Percentiles rank a stretch among this genome's conserved stretches.
These are phyloP conservation scores for Euphrasia arctica DNA, from an alignment of 305 asterid genomes.

Conservation along the genomic window DNA sequence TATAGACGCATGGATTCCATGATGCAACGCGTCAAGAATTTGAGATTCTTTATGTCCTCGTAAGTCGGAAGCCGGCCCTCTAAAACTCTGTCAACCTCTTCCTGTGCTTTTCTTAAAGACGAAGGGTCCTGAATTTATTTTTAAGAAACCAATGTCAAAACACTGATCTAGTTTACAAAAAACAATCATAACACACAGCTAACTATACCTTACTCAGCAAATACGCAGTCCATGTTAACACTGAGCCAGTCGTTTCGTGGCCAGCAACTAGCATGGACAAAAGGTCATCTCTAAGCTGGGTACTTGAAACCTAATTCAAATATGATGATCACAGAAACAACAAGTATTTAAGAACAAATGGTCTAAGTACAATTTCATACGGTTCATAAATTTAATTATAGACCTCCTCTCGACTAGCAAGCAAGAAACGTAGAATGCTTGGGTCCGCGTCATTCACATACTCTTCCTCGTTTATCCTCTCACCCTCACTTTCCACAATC, in stretches of 20 bases:
- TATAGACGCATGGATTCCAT: constrained; percentile 88
- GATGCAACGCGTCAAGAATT: constrained; percentile 83
- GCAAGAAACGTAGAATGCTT: constrained; percentile 90
- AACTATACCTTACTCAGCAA: constrained; percentile 77
- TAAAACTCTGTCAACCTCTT: constrained; percentile 79
- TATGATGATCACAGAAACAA: neutral
- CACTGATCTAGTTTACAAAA: neutral
- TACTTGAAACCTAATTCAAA: constrained; percentile 69
- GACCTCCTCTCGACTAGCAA: constrained; percentile 98
- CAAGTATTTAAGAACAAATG: neutral
- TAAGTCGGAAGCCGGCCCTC: constrained; percentile 80
- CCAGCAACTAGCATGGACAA: constrained; percentile 98
- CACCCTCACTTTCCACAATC: constrained; percentile 88
- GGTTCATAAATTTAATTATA: neutral
- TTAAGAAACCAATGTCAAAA: neutral
- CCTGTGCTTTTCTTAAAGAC: constrained; percentile 71
- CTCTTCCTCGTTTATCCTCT: constrained; percentile 80
- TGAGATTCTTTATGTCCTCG: constrained; percentile 77
- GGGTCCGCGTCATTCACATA: constrained; percentile 86
- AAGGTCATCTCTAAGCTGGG: constrained; percentile 88
- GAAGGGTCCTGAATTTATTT: constrained; percentile 51
- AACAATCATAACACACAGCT: neutral
- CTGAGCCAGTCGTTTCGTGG: constrained; percentile 96
- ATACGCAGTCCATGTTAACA: constrained; percentile 85
- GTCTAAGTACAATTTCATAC: too few species aligned